Base-by-base conservation (phyloP, 73 alveolate species). In the Tetrahymena borealis region DNA sequence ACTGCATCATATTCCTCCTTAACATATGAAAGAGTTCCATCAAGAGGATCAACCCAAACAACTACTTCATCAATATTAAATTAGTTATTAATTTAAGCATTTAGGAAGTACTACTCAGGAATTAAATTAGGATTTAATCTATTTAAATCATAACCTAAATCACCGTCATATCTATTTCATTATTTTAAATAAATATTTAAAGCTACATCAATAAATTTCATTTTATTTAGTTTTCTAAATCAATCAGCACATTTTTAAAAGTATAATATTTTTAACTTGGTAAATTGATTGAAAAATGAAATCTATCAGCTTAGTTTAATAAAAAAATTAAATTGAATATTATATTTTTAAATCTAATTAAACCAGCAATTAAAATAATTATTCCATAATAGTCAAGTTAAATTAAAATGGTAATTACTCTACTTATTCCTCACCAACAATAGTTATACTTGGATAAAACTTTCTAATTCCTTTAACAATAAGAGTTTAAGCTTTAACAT, bases 21-120 rank as follows among this genome's bases (percentile, higher is more conserved):
- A 1, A 96, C 97, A 94, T 97, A 97, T 92, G 96, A 98, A 39
- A 94, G 78, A 38, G 99, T 97, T 33, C 99, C 99, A 92, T 97
- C 99, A 78, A 97, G 91, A 8, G 99, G 99, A 90, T 97, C 99
- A 91, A 97, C 94, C 99, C 99, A 97, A 36, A 96, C 97, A 31
- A 94, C 93, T n/a, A 96, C 94, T 20, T 95, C 95, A 18, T 91
- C 93, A 13, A 94, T 32, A 35, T 91, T 93, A 92, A 95, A 95
- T 9, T 91, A 18, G 5, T 85, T 79, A 39, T 91, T 37, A 18
- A 93, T 42, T 8, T 79, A 4, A 1, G 39, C 13, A 32, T 33
- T 85, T 0, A 39, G 20, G 10, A 35, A 37, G 28, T 90, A 40
- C 42, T 35, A 40, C 43, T 93, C 91, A 43, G 91, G 91, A 36